Conservation (phyloP, 2,329 filamentous ascomycete species). For the Alternaria alternata region DNA sequence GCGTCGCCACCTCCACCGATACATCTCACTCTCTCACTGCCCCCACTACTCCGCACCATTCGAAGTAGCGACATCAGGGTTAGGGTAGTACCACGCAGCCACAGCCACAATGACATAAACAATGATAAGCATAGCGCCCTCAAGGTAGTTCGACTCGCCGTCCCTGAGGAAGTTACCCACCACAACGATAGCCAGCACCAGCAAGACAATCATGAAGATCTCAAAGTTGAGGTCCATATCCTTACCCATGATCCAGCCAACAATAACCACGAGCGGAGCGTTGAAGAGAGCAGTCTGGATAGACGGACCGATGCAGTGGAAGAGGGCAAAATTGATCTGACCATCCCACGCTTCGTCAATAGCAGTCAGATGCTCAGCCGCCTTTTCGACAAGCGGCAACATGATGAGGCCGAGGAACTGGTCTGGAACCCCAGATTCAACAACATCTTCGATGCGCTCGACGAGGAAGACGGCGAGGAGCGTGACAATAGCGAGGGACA, state of each 20-base stretch:
- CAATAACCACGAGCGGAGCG: slow-evolving; percentile 80
- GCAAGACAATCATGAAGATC: slow-evolving; percentile 81
- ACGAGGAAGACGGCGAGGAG: slow-evolving; percentile 78
- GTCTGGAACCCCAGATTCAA: slow-evolving; percentile 58
- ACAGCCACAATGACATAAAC: slow-evolving; percentile 71
- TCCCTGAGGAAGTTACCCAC: slow-evolving; percentile 89
- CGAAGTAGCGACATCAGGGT: slow-evolving; percentile 52
- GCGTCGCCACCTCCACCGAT: no score
- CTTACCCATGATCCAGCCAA: slow-evolving; percentile 78
- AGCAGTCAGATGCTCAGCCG: slow-evolving; percentile 83
- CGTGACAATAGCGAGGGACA: slow-evolving; percentile 74
- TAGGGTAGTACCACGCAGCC: slow-evolving; percentile 68
- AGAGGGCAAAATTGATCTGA: slow-evolving; percentile 82
- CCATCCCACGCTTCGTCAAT: slow-evolving; percentile 86
- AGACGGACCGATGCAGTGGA: slow-evolving; percentile 84
- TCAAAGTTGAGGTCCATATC: slow-evolving; percentile 85
- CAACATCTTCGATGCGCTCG: slow-evolving; percentile 72
- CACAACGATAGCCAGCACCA: slow-evolving; percentile 84
- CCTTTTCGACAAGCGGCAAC: slow-evolving; percentile 83
- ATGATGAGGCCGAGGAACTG: slow-evolving; percentile 76
- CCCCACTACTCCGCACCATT: slow-evolving; percentile 17
- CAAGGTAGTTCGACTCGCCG: slow-evolving; percentile 88
- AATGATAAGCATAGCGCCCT: slow-evolving; percentile 80
- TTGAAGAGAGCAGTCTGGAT: slow-evolving; percentile 92
- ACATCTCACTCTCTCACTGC: not conserved